Percentiles rank a stretch among this genome's conserved stretches.
Evolutionary conservation across 257 asterid species (phyloP).

Genomic region (Mentha longifolia): DNA sequence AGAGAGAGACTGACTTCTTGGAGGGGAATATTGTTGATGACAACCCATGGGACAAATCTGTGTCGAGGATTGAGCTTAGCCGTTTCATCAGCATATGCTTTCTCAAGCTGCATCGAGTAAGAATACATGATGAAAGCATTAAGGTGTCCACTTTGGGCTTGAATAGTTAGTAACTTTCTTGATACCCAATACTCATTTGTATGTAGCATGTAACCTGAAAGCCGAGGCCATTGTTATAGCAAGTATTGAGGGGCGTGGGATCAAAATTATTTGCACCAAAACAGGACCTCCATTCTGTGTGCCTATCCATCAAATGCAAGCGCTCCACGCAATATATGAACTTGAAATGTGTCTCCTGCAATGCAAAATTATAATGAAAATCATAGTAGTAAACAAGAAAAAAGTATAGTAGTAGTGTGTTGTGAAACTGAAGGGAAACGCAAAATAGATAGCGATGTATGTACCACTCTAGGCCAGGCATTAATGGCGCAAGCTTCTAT

Average conservation of each 20-base stretch:
- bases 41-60: slow-evolving; percentile 90
- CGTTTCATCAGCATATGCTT: slow-evolving; percentile 71
- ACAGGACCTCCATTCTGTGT: slow-evolving; percentile 72
- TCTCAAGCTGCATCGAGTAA: slow-evolving; percentile 61
- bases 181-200: too few relatives aligned
- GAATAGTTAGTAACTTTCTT: too few relatives aligned
- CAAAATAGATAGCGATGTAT: background rate
- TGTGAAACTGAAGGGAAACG: background rate
- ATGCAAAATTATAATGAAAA: background rate
- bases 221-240: slow-evolving; percentile 68
- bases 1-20: slow-evolving; percentile 56
- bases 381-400: background rate
- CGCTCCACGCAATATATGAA: slow-evolving; percentile 75
- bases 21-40: slow-evolving; percentile 72
- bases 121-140: background rate
- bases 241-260: slow-evolving; percentile 52
- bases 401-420: background rate
- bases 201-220: slow-evolving; percentile 47
- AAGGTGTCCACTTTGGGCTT: background rate
- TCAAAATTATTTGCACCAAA: slow-evolving; percentile 51
- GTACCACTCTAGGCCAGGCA: slow-evolving; percentile 70
- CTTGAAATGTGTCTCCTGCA: slow-evolving; percentile 69
- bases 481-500: slow-evolving; percentile 83
- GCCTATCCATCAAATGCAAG: slow-evolving; percentile 61
- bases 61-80: slow-evolving; percentile 70